Percentiles rank a stretch among this genome's conserved stretches.
These are phyloP conservation scores for Psophocarpus tetragonolobus DNA, from an alignment of 306 rosid species.

Conservation along the genomic window DNA sequence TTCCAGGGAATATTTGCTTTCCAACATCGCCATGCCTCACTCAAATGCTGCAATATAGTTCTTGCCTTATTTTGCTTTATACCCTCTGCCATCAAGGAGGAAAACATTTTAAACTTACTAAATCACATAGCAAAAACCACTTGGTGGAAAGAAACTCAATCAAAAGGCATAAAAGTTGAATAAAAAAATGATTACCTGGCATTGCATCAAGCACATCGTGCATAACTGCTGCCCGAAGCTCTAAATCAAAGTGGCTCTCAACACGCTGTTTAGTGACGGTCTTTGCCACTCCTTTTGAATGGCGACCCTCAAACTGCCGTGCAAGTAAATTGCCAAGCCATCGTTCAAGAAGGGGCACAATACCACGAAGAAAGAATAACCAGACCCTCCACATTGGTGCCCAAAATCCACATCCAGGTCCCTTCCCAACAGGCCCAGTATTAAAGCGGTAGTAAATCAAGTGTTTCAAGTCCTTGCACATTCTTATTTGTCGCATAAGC, in stretches of 20 bases:
- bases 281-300: slow-evolving; percentile 98
- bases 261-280: slow-evolving; percentile 99
- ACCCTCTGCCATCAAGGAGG: slow-evolving; percentile 65
- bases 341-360: slow-evolving; percentile 93
- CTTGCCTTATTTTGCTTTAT: slow-evolving; percentile 98
- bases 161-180: neutral
- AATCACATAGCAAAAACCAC: slow-evolving; percentile 9
- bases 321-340: slow-evolving; percentile 99
- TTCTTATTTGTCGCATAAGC: slow-evolving; percentile 97
- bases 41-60: slow-evolving; percentile 92
- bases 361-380: slow-evolving; percentile 98
- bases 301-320: slow-evolving; percentile 97
- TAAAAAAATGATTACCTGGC: slow-evolving; percentile 62
- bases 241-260: slow-evolving; percentile 97
- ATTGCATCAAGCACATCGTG: slow-evolving; percentile 99
- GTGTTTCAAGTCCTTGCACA: slow-evolving; percentile 98
- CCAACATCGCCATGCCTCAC: slow-evolving; percentile 99
- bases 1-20: slow-evolving; percentile 99
- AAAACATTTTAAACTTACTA: neutral
- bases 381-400: slow-evolving; percentile 99
- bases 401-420: slow-evolving; percentile 99
- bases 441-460: slow-evolving; percentile 96
- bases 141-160: neutral
- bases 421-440: slow-evolving; percentile 99
- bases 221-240: slow-evolving; percentile 99